phyloP scores from a whole-genome alignment of 768 basidiomycete species.

The Mycena haematopus region DNA sequence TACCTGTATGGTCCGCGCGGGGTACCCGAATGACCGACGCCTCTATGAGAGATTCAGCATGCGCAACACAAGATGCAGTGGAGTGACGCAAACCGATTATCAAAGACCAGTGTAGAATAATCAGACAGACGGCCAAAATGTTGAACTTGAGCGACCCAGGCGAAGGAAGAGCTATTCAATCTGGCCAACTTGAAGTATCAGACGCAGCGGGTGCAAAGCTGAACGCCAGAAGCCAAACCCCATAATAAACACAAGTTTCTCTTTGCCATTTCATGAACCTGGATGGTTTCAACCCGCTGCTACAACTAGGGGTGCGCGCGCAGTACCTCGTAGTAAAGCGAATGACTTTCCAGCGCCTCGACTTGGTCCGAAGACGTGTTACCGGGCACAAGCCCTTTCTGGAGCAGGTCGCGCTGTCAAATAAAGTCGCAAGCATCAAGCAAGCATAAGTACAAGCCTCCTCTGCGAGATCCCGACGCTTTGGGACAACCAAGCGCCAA shows the following conservation, averaged over 20 bases:
- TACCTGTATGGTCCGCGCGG: constrained; percentile 83
- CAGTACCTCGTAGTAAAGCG: constrained; percentile 71
- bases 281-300: not conserved
- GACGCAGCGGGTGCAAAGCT: constrained; percentile 15
- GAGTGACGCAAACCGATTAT: constrained; percentile 53
- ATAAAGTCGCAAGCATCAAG: constrained; percentile 43
- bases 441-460: too few relatives aligned
- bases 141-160: constrained; percentile 69
- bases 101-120: constrained; percentile 76
- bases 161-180: constrained; percentile 66
- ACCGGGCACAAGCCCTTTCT: constrained; percentile 80
- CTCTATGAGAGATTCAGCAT: constrained; percentile 41
- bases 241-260: constrained; percentile 70
- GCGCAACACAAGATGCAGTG: not conserved
- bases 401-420: constrained; percentile 64
- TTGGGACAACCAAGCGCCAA: too few relatives aligned
- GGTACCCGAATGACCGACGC: constrained; percentile 76
- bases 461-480: too few relatives aligned
- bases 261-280: constrained; percentile 66
- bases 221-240: constrained; percentile 36
- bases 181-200: constrained; percentile 39
- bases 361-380: constrained; percentile 37
- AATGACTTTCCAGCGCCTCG: constrained; percentile 64
- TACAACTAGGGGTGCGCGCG: not conserved
- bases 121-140: constrained; percentile 57